Evolutionary conservation across 2,329 filamentous ascomycete species (phyloP), one percentile per base, ranked within the genome.

Genomic region (Microdochium bolleyi): DNA sequence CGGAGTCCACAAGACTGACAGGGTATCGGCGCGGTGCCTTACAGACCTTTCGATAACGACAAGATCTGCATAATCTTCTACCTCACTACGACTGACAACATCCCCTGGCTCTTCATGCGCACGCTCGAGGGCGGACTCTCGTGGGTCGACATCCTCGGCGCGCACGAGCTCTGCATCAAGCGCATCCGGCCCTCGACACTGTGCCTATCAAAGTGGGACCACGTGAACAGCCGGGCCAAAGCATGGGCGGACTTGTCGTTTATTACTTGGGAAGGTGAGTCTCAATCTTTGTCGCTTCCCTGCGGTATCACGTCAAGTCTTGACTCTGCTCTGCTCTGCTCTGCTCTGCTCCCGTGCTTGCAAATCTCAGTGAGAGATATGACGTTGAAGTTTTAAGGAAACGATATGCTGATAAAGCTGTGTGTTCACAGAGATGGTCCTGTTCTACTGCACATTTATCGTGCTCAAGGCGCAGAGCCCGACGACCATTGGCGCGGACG

Each of bases 361-460:
- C n/a, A n/a, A n/a, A n/a, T n/a, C n/a, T n/a, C n/a, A n/a, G n/a
- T n/a, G n/a, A n/a, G n/a, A n/a, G n/a, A n/a, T n/a, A n/a, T n/a
- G n/a, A n/a, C n/a, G n/a, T n/a, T n/a, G n/a, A n/a, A n/a, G 41
- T 32, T 14, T 25, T 22, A 8, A 22, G 21, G 16, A 25, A n/a
- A 2, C 37, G 34, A n/a, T 44, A 38, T 22, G 58, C 52, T 60
- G 59, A 37, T 19, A 62, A 53, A 8, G 50, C 2, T 2, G n/a
- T n/a, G n/a, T 30, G 5, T 30, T 11, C 32, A 4, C 51, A 84
- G 82, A 83, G 62, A 73, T 84, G 66, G 76, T 82, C 2, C 70
- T 85, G 1, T 79, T 83, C 56, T 78, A 84, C 59, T 79, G 74
- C 57, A 74, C 76, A 0, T 84, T 85, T 58, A 65, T 82, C 16